These are phyloP conservation scores for Clonostachys solani DNA, from an alignment of 2,329 filamentous ascomycete species.

Conservation along the genomic window DNA sequence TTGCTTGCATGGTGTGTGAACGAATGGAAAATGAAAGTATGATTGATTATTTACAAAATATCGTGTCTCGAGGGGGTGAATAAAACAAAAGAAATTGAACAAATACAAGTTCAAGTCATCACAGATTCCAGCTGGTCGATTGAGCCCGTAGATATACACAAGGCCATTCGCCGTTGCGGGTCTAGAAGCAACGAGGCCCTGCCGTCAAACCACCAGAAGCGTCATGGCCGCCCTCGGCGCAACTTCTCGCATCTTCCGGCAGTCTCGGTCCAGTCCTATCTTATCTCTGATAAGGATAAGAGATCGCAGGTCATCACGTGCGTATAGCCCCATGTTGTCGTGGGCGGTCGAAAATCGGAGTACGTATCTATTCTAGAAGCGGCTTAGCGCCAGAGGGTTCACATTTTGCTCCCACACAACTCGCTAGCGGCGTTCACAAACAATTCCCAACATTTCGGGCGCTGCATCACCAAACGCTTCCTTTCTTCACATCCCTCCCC, in stretches of 20 bases:
- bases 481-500: conserved; percentile 21
- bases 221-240: neutral
- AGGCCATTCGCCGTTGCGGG: too few relatives aligned
- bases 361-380: conserved; percentile 13
- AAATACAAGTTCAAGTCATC: too few relatives aligned
- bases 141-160: too few relatives aligned
- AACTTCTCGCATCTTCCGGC: conserved; percentile 34
- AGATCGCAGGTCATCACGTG: conserved; percentile 30
- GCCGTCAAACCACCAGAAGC: neutral
- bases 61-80: too few relatives aligned
- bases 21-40: neutral
- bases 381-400: conserved; percentile 34
- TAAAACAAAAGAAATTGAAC: too few relatives aligned
- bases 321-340: conserved; percentile 21
- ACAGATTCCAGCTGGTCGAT: too few relatives aligned
- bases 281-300: neutral
- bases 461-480: conserved; percentile 22
- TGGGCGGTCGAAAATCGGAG: conserved; percentile 7
- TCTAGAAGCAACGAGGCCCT: neutral
- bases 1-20: conserved; percentile 30
- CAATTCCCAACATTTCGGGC: conserved; percentile 34
- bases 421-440: conserved; percentile 34
- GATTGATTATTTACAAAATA: too few relatives aligned
- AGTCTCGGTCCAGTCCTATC: conserved; percentile 5
- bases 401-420: conserved; percentile 37